phyloP scores from a whole-genome alignment of 352 stramenopile species.

The Globisporangium iwayamae region DNA sequence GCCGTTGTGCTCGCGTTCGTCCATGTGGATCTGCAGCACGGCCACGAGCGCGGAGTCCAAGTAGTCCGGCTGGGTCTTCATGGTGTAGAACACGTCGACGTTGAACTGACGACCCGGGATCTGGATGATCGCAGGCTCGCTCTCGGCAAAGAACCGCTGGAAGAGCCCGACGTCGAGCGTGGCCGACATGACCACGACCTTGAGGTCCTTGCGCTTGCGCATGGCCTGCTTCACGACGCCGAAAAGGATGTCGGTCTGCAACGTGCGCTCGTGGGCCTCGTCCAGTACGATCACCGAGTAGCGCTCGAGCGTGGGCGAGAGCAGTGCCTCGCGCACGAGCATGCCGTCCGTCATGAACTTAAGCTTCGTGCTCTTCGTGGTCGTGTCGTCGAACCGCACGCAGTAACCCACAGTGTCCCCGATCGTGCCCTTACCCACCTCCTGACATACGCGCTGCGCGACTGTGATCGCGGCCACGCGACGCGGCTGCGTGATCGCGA shows the following conservation, averaged over 20 bases:
- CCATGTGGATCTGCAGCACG: conserved; percentile 89
- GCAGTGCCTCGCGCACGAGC: conserved; percentile 88
- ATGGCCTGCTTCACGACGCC: conserved; percentile 85
- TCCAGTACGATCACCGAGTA: conserved; percentile 88
- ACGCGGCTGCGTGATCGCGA: conserved; percentile 82
- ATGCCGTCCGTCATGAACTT: conserved; percentile 94
- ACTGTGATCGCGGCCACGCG: conserved; percentile 83
- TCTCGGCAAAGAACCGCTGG: conserved; percentile 91
- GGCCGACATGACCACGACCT: conserved; percentile 98
- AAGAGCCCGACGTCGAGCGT: conserved; percentile 96
- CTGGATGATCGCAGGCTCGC: conserved; percentile 71
- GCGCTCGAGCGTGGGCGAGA: conserved; percentile 62
- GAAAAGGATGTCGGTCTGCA: conserved; percentile 90
- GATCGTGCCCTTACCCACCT: conserved; percentile 43
- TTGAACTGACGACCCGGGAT: conserved; percentile 88
- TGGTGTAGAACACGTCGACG: conserved; percentile 89
- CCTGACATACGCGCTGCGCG: conserved; percentile 74
- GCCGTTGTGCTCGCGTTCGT: conserved; percentile 67
- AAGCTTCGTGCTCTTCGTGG: conserved; percentile 83
- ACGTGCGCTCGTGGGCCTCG: conserved; percentile 84
- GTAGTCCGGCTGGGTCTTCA: conserved; percentile 87
- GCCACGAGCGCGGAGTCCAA: conserved; percentile 86
- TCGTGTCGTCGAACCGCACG: conserved; percentile 94
- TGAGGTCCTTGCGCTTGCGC: conserved; percentile 82
- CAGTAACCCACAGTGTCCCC: conserved; percentile 88